Evolutionary conservation across 371 early-diverging fungal species (phyloP).

Genomic region (Amoeboaphelidium occidentale): DNA sequence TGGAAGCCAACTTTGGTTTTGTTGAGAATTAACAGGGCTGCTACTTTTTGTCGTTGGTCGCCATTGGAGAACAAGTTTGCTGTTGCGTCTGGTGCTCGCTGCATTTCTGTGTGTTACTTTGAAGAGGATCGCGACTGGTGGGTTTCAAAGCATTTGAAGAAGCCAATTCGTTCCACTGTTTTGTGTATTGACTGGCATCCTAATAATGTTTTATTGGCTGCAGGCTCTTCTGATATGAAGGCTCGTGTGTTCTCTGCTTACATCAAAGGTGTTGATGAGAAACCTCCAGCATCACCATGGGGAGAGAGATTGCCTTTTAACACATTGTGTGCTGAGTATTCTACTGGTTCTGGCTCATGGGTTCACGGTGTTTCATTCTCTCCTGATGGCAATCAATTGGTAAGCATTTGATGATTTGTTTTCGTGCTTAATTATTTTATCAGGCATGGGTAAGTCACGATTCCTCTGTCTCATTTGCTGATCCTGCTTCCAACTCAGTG

Average conservation of each 20-base stretch:
- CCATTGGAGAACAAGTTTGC: conserved; percentile 94
- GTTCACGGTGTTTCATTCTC: conserved; percentile 78
- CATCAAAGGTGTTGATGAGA: conserved; percentile 79
- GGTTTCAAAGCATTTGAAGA: conserved; percentile 79
- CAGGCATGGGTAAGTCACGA: conserved; percentile 33
- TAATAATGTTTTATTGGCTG: conserved; percentile 76
- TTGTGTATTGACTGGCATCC: conserved; percentile 88
- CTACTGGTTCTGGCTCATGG: conserved; percentile 61
- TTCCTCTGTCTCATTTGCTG: conserved; percentile 42
- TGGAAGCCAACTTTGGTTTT: conserved; percentile 90
- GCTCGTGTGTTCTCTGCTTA: conserved; percentile 84
- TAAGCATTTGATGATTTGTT: conserved; percentile 47
- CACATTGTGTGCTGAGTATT: conserved; percentile 71
- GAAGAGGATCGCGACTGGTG: conserved; percentile 91
- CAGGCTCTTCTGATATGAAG: conserved; percentile 83
- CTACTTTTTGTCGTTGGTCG: conserved; percentile 85
- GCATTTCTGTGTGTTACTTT: conserved; percentile 81
- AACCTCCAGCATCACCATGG: conserved; percentile 38
- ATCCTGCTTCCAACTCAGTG: conserved; percentile 22
- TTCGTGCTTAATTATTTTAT: background rate
- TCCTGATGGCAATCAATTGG: conserved; percentile 63
- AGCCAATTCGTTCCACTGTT: conserved; percentile 74
- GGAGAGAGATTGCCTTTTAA: conserved; percentile 73
- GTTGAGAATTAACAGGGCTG: conserved; percentile 84
- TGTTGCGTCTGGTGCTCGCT: conserved; percentile 70